Conservation (phyloP, 768 basidiomycete genomes). For the Boletus subcaerulescens region DNA sequence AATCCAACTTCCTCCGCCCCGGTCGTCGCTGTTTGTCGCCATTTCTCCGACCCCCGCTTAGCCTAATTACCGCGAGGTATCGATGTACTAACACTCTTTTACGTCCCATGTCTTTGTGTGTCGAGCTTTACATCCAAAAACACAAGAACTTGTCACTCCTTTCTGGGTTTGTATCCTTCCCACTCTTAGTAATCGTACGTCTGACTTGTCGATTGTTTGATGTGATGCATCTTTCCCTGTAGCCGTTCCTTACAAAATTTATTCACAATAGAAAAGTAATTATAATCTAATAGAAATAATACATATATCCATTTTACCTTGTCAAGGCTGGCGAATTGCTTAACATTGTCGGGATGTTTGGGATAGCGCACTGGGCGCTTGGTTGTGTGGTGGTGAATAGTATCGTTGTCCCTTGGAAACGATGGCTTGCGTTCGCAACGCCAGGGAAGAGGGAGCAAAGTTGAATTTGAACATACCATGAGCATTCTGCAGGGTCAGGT, state of each 20-base stretch:
- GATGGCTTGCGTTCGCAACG: too few species aligned
- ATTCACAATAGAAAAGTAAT: conserved; percentile 4
- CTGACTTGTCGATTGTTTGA: neutral
- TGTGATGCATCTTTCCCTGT: neutral
- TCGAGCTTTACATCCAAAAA: conserved; percentile 14
- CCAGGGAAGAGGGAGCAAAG: too few species aligned
- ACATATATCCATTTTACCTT: neutral
- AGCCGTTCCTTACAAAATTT: neutral
- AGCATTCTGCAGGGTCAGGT: too few species aligned
- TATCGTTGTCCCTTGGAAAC: too few species aligned
- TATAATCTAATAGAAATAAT: neutral
- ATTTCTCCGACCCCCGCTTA: neutral
- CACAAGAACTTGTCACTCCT: neutral
- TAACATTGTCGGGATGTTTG: neutral
- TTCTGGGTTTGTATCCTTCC: neutral
- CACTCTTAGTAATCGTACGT: neutral
- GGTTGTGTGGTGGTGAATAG: too few species aligned
- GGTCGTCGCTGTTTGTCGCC: conserved; percentile 7
- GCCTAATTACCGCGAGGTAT: conserved; percentile 15
- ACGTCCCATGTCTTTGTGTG: conserved; percentile 3
- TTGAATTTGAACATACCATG: too few species aligned
- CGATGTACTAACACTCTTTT: conserved; percentile 29
- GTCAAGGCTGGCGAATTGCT: neutral
- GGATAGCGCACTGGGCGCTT: too few species aligned
- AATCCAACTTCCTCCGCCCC: neutral